Percentiles rank a stretch among this genome's conserved stretches.
Evolutionary conservation across 2,329 filamentous ascomycete genomes (phyloP).

Genomic region (Penicillium sp.): DNA sequence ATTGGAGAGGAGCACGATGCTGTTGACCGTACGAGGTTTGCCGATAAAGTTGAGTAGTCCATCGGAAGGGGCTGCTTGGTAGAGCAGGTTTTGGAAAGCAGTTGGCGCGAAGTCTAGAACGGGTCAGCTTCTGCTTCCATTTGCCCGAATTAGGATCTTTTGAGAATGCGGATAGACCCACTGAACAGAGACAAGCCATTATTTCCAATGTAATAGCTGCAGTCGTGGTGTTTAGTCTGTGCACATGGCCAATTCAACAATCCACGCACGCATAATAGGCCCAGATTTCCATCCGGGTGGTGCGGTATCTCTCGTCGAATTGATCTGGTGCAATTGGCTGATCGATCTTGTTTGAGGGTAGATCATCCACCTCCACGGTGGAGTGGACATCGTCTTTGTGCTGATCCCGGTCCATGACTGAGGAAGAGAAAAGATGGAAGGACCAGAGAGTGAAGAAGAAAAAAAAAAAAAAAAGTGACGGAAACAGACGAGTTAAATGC

Average conservation of each 20-base stretch:
- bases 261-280: constrained; percentile 52
- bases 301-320: constrained; percentile 55
- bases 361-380: constrained; percentile 17
- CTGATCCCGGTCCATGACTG: constrained; percentile 18
- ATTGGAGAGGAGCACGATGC: constrained; percentile 64
- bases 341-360: constrained; percentile 24
- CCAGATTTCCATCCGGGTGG: constrained; percentile 57
- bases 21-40: constrained; percentile 59
- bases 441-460: not conserved
- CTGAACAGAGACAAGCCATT: constrained; percentile 64
- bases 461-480: not conserved
- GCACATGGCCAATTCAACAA: constrained; percentile 1
- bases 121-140: not conserved
- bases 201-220: constrained; percentile 64
- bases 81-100: constrained; percentile 64
- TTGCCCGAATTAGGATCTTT: not conserved
- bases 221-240: constrained; percentile 26
- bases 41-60: constrained; percentile 58
- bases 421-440: not conserved
- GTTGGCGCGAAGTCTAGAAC: constrained; percentile 58
- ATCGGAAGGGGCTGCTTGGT: constrained; percentile 58
- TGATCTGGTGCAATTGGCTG: constrained; percentile 54
- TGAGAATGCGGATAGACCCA: constrained; percentile 17
- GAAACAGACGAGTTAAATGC: constrained; percentile 4
- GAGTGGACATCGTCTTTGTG: constrained; percentile 14